A percentile compares a stretch with the other conserved stretches of the same genome.
These are phyloP conservation scores for Klebsormidium nitens DNA, from an alignment of 139 green algal genomes.

Conservation along the genomic window DNA sequence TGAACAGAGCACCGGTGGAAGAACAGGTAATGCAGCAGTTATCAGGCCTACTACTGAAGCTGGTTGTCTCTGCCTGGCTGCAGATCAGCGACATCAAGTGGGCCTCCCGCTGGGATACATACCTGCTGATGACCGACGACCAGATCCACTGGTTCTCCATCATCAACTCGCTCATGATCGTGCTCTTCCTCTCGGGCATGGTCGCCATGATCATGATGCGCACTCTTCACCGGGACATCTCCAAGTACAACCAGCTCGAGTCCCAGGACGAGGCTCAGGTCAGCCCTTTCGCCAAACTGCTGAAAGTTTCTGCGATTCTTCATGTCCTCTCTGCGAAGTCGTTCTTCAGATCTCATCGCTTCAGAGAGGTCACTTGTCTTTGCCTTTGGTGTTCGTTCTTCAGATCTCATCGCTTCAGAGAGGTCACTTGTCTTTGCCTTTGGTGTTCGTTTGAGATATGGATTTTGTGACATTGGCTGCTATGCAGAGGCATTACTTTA, in stretches of 20 bases:
- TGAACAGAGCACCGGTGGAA: too few relatives aligned
- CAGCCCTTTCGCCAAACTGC: too few relatives aligned
- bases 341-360: too few relatives aligned
- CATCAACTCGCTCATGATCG: slow-evolving; percentile 99
- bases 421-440: too few relatives aligned
- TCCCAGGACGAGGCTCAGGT: slow-evolving; percentile 72
- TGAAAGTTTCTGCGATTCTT: too few relatives aligned
- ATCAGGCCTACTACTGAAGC: not conserved
- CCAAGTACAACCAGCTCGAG: slow-evolving; percentile 97
- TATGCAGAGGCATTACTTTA: too few relatives aligned
- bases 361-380: too few relatives aligned
- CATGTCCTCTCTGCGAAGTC: too few relatives aligned
- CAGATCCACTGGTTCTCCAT: slow-evolving; percentile 99
- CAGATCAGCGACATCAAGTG: slow-evolving; percentile 75
- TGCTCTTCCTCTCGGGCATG: slow-evolving; percentile 97
- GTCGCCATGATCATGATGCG: slow-evolving; percentile 99
- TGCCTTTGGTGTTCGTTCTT: too few relatives aligned
- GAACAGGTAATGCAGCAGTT: not conserved
- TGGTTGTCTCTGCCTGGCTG: slow-evolving; percentile 29
- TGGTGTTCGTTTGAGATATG: too few relatives aligned
- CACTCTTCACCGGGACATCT: slow-evolving; percentile 90
- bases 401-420: too few relatives aligned
- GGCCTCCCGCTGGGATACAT: slow-evolving; percentile 97
- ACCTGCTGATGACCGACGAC: slow-evolving; percentile 87
- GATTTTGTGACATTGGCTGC: too few relatives aligned